phyloP scores from a whole-genome alignment of 192 early-diverging fungal genomes.

The Phycomyces blakesleeanus region DNA sequence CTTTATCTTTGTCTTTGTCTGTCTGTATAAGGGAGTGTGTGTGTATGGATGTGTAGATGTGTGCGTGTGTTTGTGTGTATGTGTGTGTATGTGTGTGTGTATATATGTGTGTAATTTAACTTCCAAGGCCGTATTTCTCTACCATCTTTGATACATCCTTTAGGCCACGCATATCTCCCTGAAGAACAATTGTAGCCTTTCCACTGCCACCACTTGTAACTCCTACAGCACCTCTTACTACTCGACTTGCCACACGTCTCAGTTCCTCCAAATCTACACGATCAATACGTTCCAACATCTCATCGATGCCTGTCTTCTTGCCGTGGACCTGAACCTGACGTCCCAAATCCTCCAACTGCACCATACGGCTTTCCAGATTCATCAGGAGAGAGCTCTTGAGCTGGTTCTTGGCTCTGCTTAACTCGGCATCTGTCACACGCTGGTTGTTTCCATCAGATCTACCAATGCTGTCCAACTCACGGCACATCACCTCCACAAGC shows the following conservation, averaged over 20 bases:
- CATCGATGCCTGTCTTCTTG: constrained; percentile 65
- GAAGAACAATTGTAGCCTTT: constrained; percentile 61
- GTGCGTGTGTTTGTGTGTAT: too few species aligned
- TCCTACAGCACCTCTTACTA: constrained; percentile 61
- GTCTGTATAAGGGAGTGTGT: too few species aligned
- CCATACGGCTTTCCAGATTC: constrained; percentile 88
- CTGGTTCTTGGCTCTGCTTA: constrained; percentile 92
- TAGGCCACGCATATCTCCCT: constrained; percentile 53
- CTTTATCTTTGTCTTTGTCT: too few species aligned
- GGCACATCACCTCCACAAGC: constrained; percentile 76
- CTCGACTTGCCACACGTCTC: constrained; percentile 65
- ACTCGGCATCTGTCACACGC: constrained; percentile 55
- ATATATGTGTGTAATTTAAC: neutral
- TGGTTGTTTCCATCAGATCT: constrained; percentile 25
- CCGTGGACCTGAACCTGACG: constrained; percentile 79
- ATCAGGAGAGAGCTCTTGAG: constrained; percentile 89
- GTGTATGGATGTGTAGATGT: too few species aligned
- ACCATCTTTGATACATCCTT: constrained; percentile 24
- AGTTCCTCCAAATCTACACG: constrained; percentile 72
- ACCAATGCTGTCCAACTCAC: constrained; percentile 77
- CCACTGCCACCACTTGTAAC: constrained; percentile 53
- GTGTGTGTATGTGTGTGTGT: neutral
- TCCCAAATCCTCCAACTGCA: constrained; percentile 93
- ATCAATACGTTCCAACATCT: constrained; percentile 82
- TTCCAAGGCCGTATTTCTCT: neutral